Evolutionary conservation across 768 basidiomycete genomes (phyloP).

Genomic region (Naematelia aurantialba): DNA sequence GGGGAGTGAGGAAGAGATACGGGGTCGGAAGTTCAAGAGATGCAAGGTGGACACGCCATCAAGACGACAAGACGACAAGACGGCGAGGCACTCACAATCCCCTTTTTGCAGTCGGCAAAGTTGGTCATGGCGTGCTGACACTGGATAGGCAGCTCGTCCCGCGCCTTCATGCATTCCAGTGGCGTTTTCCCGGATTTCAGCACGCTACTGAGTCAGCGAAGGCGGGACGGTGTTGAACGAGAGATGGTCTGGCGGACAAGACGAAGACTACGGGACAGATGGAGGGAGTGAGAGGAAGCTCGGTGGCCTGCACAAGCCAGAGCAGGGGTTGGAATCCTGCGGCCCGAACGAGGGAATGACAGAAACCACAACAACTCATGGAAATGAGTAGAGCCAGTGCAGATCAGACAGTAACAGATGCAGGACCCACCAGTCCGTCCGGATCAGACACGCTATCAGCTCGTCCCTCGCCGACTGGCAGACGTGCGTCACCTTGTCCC

Average conservation of each 20-base stretch:
- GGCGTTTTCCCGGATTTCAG: constrained; percentile 43
- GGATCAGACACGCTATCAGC: constrained; percentile 32
- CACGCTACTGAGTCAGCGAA: constrained; percentile 22
- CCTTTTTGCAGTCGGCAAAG: constrained; percentile 48
- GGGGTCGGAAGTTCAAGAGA: background rate
- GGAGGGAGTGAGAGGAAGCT: background rate
- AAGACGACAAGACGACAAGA: background rate
- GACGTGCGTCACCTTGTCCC: constrained; percentile 1
- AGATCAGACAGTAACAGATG: background rate
- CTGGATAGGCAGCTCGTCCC: constrained; percentile 41
- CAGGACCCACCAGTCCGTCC: constrained; percentile 35
- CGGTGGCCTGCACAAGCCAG: too few species aligned
- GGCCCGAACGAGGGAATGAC: too few species aligned
- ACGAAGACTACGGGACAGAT: background rate
- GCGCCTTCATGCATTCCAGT: constrained; percentile 41
- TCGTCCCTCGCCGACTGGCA: constrained; percentile 36
- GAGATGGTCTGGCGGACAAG: background rate
- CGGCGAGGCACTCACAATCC: constrained; percentile 41
- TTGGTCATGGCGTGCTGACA: constrained; percentile 46
- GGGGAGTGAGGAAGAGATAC: background rate
- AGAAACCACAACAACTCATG: too few species aligned
- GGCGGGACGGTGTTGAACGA: background rate
- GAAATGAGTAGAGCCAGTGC: too few species aligned
- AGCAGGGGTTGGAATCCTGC: too few species aligned
- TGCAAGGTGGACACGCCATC: background rate